Conservation (phyloP, 2,329 filamentous ascomycete genomes). For the Elsinoe perseae region DNA sequence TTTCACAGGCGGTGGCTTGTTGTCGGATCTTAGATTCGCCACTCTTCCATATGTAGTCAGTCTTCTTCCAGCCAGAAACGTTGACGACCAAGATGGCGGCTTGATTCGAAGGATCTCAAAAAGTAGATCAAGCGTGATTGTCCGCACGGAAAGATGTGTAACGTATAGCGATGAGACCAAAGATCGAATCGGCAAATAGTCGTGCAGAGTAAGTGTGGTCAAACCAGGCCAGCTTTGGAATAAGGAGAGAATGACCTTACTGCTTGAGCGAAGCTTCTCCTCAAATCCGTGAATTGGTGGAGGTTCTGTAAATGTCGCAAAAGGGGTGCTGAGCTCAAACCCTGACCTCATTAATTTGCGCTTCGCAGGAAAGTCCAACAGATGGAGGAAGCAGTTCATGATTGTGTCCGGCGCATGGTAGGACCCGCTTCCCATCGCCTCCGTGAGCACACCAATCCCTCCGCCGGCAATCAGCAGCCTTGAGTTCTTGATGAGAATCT, state of each 20-base stretch:
- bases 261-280: slow-evolving; percentile 71
- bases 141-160: slow-evolving; percentile 49
- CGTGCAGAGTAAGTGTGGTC: slow-evolving; percentile 78
- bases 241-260: slow-evolving; percentile 83
- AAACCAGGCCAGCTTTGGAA: slow-evolving; percentile 91
- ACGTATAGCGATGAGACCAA: slow-evolving; percentile 61
- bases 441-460: slow-evolving; percentile 79
- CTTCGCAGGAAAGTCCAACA: slow-evolving; percentile 75
- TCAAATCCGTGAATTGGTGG: slow-evolving; percentile 48
- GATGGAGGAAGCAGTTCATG: slow-evolving; percentile 76
- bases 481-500: slow-evolving; percentile 83
- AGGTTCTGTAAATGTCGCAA: slow-evolving; percentile 88
- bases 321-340: slow-evolving; percentile 75
- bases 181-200: slow-evolving; percentile 76
- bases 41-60: slow-evolving; percentile 96
- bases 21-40: slow-evolving; percentile 65
- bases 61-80: slow-evolving; percentile 83
- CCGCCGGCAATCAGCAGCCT: slow-evolving; percentile 72
- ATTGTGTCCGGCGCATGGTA: slow-evolving; percentile 91
- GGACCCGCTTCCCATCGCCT: slow-evolving; percentile 79
- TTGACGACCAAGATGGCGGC: slow-evolving; percentile 86
- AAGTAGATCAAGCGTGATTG: slow-evolving; percentile 79
- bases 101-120: slow-evolving; percentile 85
- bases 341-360: slow-evolving; percentile 79
- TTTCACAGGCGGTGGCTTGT: slow-evolving; percentile 44